These are phyloP conservation scores for Paraglomus brasilianum DNA, from an alignment of 192 early-diverging fungal species.

Conservation along the genomic window DNA sequence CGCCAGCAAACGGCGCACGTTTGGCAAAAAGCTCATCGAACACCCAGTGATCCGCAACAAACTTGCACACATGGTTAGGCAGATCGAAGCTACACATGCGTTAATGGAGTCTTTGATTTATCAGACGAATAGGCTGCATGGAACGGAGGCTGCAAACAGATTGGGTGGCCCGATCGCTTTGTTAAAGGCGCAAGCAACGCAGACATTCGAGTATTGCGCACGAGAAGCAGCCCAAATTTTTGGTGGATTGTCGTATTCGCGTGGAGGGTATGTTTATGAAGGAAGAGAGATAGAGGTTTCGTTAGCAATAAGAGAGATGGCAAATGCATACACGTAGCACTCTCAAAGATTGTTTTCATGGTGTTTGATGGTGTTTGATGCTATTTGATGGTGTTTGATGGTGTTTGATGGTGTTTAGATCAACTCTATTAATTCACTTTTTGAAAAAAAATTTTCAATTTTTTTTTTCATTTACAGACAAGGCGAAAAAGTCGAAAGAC, in stretches of 20 bases:
- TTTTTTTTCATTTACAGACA: constrained; percentile 40
- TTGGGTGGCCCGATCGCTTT: constrained; percentile 86
- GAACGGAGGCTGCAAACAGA: constrained; percentile 66
- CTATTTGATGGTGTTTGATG: too few relatives aligned
- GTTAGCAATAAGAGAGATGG: too few relatives aligned
- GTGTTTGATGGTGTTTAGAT: too few relatives aligned
- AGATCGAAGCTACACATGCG: constrained; percentile 82
- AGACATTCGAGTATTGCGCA: constrained; percentile 85
- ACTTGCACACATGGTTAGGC: constrained; percentile 78
- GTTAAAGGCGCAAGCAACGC: constrained; percentile 80
- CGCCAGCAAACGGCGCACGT: constrained; percentile 82
- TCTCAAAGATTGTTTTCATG: background rate
- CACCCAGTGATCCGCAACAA: constrained; percentile 82
- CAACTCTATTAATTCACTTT: background rate
- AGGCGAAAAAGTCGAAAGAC: constrained; percentile 74
- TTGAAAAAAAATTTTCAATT: background rate
- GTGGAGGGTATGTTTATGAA: constrained; percentile 60
- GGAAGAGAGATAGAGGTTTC: constrained; percentile 21
- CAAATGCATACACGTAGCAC: background rate
- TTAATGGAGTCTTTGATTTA: constrained; percentile 80
- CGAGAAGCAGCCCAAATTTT: constrained; percentile 91
- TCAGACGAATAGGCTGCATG: constrained; percentile 67
- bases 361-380: too few relatives aligned
- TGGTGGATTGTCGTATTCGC: constrained; percentile 79
- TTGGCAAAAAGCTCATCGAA: constrained; percentile 82